These are phyloP conservation scores for Asterionellopsis glacialis DNA, from an alignment of 108 stramenopile species.

Conservation along the genomic window DNA sequence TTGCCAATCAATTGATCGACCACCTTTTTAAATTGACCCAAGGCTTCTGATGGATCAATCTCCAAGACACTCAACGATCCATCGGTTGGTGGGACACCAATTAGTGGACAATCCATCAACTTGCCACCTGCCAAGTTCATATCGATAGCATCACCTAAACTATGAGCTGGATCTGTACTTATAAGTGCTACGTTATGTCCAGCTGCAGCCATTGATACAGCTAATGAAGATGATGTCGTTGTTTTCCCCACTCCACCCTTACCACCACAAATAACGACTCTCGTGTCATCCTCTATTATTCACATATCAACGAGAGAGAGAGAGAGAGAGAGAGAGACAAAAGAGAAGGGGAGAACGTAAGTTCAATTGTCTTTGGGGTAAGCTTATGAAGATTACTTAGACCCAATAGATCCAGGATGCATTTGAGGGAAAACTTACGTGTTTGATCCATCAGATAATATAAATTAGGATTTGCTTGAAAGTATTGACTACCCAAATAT, in stretches of 20 bases:
- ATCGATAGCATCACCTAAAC: slow-evolving; percentile 90
- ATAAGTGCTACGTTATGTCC: slow-evolving; percentile 88
- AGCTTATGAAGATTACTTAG: no score
- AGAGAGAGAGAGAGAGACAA: no score
- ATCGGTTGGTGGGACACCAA: slow-evolving; percentile 63
- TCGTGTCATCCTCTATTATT: slow-evolving; percentile 38
- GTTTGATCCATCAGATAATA: slow-evolving; percentile 43
- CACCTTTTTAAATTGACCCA: slow-evolving; percentile 68
- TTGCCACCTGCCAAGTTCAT: slow-evolving; percentile 67
- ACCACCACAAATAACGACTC: slow-evolving; percentile 82
- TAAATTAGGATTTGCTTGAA: slow-evolving; percentile 52
- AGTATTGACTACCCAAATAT: slow-evolving; percentile 54
- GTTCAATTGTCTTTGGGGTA: no score
- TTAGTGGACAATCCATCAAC: slow-evolving; percentile 59
- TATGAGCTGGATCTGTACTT: slow-evolving; percentile 96
- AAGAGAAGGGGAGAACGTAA: no score
- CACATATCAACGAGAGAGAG: background rate
- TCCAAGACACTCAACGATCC: slow-evolving; percentile 82
- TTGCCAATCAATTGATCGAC: slow-evolving; percentile 71
- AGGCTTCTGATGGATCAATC: slow-evolving; percentile 71
- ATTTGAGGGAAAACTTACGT: background rate
- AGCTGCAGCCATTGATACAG: slow-evolving; percentile 77
- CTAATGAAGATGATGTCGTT: slow-evolving; percentile 81
- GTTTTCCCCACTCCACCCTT: slow-evolving; percentile 91
- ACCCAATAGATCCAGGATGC: no score